Conservation (phyloP, 2,329 filamentous ascomycete species). For the Nemania bipapillata region DNA sequence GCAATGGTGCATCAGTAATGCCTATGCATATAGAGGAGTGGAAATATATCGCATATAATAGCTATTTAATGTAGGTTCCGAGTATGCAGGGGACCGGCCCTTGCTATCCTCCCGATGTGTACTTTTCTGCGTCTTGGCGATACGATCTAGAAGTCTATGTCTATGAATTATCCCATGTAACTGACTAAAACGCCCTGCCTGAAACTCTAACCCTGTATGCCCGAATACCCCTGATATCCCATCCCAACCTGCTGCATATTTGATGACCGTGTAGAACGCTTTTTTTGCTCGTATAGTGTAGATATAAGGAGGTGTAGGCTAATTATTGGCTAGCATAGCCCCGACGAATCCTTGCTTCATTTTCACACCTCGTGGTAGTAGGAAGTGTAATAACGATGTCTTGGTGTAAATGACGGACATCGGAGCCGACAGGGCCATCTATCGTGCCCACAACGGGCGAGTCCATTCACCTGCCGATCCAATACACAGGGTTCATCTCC, state of each 20-base stretch:
- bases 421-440: background rate
- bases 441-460: background rate
- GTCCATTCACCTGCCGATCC: slow-evolving; percentile 43
- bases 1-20: too few relatives aligned
- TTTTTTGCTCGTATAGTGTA: slow-evolving; percentile 4
- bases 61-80: background rate
- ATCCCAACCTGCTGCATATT: background rate
- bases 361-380: background rate
- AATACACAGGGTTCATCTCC: slow-evolving; percentile 44
- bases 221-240: background rate
- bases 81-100: slow-evolving; percentile 18
- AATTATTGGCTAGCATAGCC: background rate
- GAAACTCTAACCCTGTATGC: slow-evolving; percentile 9
- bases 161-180: background rate
- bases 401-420: background rate
- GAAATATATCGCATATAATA: background rate
- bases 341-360: background rate
- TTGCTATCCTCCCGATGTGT: background rate
- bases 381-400: too few relatives aligned
- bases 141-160: background rate
- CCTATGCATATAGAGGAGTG: too few relatives aligned
- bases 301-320: background rate
- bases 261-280: background rate
- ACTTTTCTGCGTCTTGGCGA: background rate
- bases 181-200: background rate